These are phyloP conservation scores for Halocafeteria seosinensis DNA, from an alignment of 108 stramenopile species.

Conservation along the genomic window DNA sequence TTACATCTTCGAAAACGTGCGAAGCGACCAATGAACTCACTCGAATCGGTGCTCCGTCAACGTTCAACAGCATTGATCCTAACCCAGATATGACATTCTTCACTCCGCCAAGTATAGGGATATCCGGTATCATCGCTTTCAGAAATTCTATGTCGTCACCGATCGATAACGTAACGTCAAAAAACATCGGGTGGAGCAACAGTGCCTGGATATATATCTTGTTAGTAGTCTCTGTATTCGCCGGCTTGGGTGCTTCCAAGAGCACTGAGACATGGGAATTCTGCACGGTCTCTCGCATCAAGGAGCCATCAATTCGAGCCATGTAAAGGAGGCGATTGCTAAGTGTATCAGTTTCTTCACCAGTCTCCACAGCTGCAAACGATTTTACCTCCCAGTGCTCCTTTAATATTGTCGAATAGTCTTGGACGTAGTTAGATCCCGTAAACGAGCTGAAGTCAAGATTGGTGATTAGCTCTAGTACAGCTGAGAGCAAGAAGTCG, in stretches of 20 bases:
- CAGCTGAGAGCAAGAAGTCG: background rate
- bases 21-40: background rate
- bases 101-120: background rate
- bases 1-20: background rate
- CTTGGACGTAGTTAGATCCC: too few relatives aligned
- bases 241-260: too few relatives aligned
- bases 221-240: too few relatives aligned
- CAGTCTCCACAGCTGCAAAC: too few relatives aligned
- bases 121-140: background rate
- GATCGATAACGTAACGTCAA: background rate
- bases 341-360: too few relatives aligned
- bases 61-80: background rate
- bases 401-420: too few relatives aligned
- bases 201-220: background rate
- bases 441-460: too few relatives aligned
- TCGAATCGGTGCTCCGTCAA: background rate
- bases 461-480: background rate
- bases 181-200: background rate
- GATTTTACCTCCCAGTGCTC: too few relatives aligned
- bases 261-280: too few relatives aligned
- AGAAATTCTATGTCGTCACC: background rate
- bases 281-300: too few relatives aligned
- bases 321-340: too few relatives aligned
- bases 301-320: too few relatives aligned
- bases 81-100: background rate